Evolutionary conservation across 305 asterid species (phyloP).

Genomic region (Fraxinus nigra): DNA sequence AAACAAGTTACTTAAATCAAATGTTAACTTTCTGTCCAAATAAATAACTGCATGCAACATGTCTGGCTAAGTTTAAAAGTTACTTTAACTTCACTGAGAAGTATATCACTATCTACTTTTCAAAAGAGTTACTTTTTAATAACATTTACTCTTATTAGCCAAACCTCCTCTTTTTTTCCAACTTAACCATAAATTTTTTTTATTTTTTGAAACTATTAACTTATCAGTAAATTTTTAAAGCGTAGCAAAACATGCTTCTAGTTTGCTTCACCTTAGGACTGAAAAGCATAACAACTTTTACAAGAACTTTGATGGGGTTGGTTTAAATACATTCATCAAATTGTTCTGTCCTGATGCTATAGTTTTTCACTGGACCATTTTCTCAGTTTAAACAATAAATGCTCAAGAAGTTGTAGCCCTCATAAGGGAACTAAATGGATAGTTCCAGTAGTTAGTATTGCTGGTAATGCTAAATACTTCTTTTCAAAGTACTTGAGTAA

Average conservation of each 20-base stretch:
- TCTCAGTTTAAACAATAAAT: background rate
- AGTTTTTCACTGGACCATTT: background rate
- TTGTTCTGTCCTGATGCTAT: background rate
- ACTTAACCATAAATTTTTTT: background rate
- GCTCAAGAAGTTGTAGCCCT: background rate
- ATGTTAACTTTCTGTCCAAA: background rate
- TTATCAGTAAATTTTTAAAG: background rate
- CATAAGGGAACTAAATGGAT: background rate
- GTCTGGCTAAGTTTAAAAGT: background rate
- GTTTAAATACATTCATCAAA: background rate
- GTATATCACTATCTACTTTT: background rate
- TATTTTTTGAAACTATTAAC: background rate
- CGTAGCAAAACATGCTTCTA: background rate
- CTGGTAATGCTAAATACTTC: background rate
- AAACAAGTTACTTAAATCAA: background rate
- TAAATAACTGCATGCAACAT: background rate
- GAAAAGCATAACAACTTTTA: background rate
- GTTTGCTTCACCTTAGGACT: background rate
- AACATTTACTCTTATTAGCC: background rate
- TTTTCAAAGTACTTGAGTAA: background rate
- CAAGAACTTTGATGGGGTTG: background rate
- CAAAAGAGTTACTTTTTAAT: background rate
- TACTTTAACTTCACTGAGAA: background rate
- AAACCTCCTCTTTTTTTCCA: background rate
- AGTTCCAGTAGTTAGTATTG: background rate